These are phyloP conservation scores for Sporothrix phasma DNA, from an alignment of 2,329 filamentous ascomycete genomes.

Conservation along the genomic window DNA sequence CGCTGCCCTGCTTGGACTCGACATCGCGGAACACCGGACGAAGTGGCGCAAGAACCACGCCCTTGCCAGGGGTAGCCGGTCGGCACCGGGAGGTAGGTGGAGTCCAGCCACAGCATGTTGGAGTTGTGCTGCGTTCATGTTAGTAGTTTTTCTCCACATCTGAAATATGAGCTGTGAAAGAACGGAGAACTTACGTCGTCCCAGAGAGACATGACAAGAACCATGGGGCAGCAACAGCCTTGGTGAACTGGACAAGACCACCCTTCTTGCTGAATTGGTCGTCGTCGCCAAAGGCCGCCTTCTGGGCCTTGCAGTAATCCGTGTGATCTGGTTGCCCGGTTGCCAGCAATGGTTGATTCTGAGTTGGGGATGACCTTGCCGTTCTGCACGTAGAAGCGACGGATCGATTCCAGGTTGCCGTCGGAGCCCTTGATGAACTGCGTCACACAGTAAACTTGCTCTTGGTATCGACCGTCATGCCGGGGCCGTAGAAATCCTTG, in stretches of 20 bases:
- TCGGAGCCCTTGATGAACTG: slow-evolving; percentile 44
- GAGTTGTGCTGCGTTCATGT: slow-evolving; percentile 34
- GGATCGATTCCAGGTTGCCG: slow-evolving; percentile 43
- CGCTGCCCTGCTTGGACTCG: slow-evolving; percentile 26
- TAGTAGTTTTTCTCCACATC: background rate
- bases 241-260: slow-evolving; percentile 43
- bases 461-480: slow-evolving; percentile 46
- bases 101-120: slow-evolving; percentile 55
- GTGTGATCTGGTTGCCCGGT: slow-evolving; percentile 33
- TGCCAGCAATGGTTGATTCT: slow-evolving; percentile 30
- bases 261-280: slow-evolving; percentile 42
- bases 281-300: slow-evolving; percentile 42
- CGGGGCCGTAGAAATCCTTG: slow-evolving; percentile 43
- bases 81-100: slow-evolving; percentile 38
- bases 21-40: slow-evolving; percentile 38
- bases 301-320: slow-evolving; percentile 45
- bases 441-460: slow-evolving; percentile 52
- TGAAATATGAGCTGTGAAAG: too few species aligned
- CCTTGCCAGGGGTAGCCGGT: slow-evolving; percentile 30
- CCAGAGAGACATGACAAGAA: slow-evolving; percentile 52
- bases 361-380: slow-evolving; percentile 41
- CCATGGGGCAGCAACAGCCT: slow-evolving; percentile 45
- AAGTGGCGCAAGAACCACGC: slow-evolving; percentile 36
- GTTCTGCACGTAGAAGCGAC: slow-evolving; percentile 52
- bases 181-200: slow-evolving; percentile 35